These are phyloP conservation scores for Mucor circinelloides DNA, from an alignment of 371 early-diverging fungal genomes.

Conservation along the genomic window DNA sequence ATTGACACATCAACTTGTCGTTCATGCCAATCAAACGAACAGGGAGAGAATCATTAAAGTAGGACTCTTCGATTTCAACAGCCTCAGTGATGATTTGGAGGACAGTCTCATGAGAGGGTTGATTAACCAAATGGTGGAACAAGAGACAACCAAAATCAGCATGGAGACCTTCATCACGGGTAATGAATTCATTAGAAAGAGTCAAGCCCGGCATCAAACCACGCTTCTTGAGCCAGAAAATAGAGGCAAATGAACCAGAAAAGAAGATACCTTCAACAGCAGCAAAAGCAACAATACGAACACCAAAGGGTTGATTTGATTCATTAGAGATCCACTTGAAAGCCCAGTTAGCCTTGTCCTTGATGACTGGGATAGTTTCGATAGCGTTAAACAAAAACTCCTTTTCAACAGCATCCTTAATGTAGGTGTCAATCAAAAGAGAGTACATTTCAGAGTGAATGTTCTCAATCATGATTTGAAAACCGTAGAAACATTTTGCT, in stretches of 20 bases:
- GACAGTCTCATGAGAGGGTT: conserved; percentile 76
- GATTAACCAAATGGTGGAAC: conserved; percentile 81
- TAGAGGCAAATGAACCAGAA: conserved; percentile 98
- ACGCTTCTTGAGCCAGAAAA: conserved; percentile 99
- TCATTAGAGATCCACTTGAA: conserved; percentile 86
- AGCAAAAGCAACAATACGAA: conserved; percentile 97
- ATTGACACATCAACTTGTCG: conserved; percentile 91
- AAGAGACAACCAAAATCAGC: conserved; percentile 99
- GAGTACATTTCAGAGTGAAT: conserved; percentile 99
- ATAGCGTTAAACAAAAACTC: conserved; percentile 94
- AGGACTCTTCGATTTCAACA: conserved; percentile 94
- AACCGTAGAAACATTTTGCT: conserved; percentile 98
- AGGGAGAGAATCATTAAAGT: conserved; percentile 95
- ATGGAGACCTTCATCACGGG: conserved; percentile 99
- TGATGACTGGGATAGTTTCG: conserved; percentile 93
- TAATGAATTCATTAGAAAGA: conserved; percentile 99
- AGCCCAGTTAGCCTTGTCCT: conserved; percentile 99
- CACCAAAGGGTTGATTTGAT: conserved; percentile 88
- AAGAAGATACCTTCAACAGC: conserved; percentile 99
- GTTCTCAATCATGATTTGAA: conserved; percentile 99
- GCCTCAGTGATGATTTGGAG: conserved; percentile 89
- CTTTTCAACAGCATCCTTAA: conserved; percentile 87
- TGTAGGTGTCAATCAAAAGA: conserved; percentile 97
- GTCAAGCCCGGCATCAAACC: conserved; percentile 99
- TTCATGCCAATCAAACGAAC: conserved; percentile 99